Evolutionary conservation across 2,329 filamentous ascomycete genomes (phyloP), one percentile per base, ranked within the genome.

Genomic region (Fusarium piperis): DNA sequence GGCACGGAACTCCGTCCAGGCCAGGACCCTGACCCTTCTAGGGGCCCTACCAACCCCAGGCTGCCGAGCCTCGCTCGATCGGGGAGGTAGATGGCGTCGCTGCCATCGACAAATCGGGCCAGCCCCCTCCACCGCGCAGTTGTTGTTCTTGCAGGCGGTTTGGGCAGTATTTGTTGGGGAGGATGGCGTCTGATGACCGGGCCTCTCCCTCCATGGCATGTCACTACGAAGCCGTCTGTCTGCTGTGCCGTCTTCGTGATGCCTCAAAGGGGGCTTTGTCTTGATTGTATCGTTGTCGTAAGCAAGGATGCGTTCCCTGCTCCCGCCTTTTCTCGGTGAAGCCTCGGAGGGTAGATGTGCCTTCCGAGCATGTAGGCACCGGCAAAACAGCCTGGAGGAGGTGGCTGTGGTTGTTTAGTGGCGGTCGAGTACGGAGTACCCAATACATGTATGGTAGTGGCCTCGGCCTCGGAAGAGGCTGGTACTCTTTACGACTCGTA

Each of bases 241-340:
- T n/a, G 51, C 35, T n/a, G 15, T 26, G 8, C 15, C 23, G n/a
- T 18, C 36, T 30, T 13, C 28, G 18, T 33, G 56, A 44, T n/a
- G n/a, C 38, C 15, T 33, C n/a, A 30, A 59, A 23, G 28, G 36
- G 56, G 35, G 28, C 36, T 12, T 13, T 44, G 53, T 57, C n/a
- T 41, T 41, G 23, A 32, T 32, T 32, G 12, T 32, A n/a, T 36
- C 4, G 15, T 18, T 23, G 33, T 26, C 15, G 33, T 36, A 18
- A 56, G 52, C 52, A 26, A 38, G 35, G 16, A 35, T 35, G 13
- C 36, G 35, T 20, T 18, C 7, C 23, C 6, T 32, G 38, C 18
- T 59, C 30, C 55, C 55, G 55, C 55, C 23, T 23, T 46, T 41
- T 48, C 48, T 59, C 57, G 57, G 57, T 59, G 28, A 46, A 59